Percentiles rank a stretch among this genome's conserved stretches.
These are phyloP conservation scores for Tillandsia leiboldiana DNA, from an alignment of 176 grass and related monocot species.

Conservation along the genomic window DNA sequence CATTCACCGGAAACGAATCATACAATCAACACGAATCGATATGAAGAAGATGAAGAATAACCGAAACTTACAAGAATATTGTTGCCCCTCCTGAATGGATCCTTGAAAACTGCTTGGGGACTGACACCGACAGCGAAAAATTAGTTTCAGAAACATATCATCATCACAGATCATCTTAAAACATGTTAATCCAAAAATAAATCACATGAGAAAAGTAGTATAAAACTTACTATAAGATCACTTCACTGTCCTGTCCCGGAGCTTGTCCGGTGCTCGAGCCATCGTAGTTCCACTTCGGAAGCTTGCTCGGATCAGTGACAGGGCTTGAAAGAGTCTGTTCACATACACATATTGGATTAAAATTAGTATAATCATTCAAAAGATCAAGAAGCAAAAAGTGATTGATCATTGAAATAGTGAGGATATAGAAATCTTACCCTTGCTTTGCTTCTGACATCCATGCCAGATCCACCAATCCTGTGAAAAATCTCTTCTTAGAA, in stretches of 20 bases:
- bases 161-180: too few relatives aligned
- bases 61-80: slow-evolving; percentile 84
- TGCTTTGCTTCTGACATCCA: slow-evolving; percentile 97
- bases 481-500: neutral
- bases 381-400: neutral
- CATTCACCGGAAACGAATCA: too few relatives aligned
- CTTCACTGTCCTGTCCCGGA: slow-evolving; percentile 94
- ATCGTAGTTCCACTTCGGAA: slow-evolving; percentile 99
- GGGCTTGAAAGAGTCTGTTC: slow-evolving; percentile 66
- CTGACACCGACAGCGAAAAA: slow-evolving; percentile 25
- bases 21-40: neutral
- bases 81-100: slow-evolving; percentile 92
- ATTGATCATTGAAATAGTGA: neutral
- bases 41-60: neutral
- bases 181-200: neutral
- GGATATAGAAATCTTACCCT: slow-evolving; percentile 40
- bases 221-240: slow-evolving; percentile 88
- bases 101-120: slow-evolving; percentile 98
- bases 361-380: slow-evolving; percentile 9
- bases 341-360: neutral
- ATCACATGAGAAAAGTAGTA: neutral
- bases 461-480: slow-evolving; percentile 99
- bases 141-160: neutral
- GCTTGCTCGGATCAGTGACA: slow-evolving; percentile 65
- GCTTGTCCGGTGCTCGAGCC: slow-evolving; percentile 99